Evolutionary conservation across 2,329 filamentous ascomycete genomes (phyloP).

Genomic region (Talaromyces sp.): DNA sequence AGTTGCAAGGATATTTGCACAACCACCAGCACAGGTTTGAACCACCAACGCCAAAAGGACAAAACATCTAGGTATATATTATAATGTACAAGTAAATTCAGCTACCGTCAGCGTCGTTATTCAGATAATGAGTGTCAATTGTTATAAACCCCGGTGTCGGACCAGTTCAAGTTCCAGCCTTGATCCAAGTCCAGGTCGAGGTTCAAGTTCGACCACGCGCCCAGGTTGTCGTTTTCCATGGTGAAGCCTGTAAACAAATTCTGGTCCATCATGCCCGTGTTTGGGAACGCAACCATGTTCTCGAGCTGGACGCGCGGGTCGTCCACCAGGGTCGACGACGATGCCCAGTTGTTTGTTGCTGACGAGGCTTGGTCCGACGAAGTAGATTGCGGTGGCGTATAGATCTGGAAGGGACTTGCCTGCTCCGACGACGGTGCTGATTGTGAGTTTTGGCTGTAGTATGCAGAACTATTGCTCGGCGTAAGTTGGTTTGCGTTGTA

Average conservation of each 20-base stretch:
- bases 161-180: slow-evolving; percentile 36
- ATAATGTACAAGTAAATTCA: neutral
- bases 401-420: slow-evolving; percentile 14
- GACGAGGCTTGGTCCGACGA: neutral
- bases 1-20: no score
- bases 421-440: slow-evolving; percentile 3
- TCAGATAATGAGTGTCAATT: neutral
- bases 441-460: slow-evolving; percentile 8
- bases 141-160: slow-evolving; percentile 13
- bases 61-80: neutral
- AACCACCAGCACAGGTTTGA: neutral
- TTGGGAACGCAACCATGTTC: slow-evolving; percentile 14
- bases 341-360: neutral
- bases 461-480: slow-evolving; percentile 1
- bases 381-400: slow-evolving; percentile 22
- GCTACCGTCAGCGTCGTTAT: neutral
- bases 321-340: slow-evolving; percentile 10
- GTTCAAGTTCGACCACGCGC: slow-evolving; percentile 20
- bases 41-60: neutral
- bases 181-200: slow-evolving; percentile 32
- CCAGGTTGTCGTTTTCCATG: slow-evolving; percentile 19
- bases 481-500: neutral
- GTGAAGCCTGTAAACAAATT: slow-evolving; percentile 17
- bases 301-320: slow-evolving; percentile 17
- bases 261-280: slow-evolving; percentile 16